Evolutionary conservation across 768 basidiomycete genomes (phyloP), one percentile per base, ranked within the genome.

Genomic region (Boletus sp.): DNA sequence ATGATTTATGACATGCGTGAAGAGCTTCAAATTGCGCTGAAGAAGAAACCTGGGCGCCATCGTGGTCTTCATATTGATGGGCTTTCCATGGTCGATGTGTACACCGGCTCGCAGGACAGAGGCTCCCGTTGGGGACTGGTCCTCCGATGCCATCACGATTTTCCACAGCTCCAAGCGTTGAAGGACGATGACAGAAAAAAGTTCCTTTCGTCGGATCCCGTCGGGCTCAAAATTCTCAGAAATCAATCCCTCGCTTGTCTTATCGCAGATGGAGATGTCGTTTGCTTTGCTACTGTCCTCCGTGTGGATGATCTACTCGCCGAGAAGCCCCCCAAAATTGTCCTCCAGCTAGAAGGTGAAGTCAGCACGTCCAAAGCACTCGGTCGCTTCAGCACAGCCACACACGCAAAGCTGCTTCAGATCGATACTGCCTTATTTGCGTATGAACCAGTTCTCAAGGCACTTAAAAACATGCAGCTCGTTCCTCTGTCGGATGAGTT

Each of bases 351-450:
- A 7, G 78, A 84, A 0, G 83, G 78, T 0, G 71, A 76, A 39
- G 64, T 70, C 12, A 77, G 71, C 39, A 75, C 71, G 1, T 64
- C 66, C n/a, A 76, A 75, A 29, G 66, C 77, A 0, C 73, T 89
- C 3, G 52, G 73, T 12, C 68, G 64, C 30, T 61, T 86, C 37
- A 78, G 77, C 57, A 63, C 56, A 7, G 70, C 71, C 15, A 63
- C 70, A 17, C 52, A 71, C 14, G 59, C 81, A 39, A 71, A 70
- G 14, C 73, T 88, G 18, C 65, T 89, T 37, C 83, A 83, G 55
- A 83, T 87, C 29, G 80, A 89, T 60, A 83, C 82, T 0, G 83
- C 84, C 0, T 55, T 87, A 4, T 89, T 88, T 59, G 74, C 87
- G 0, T 89, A 79, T 50, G 80, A 86, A 61, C 85, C 86, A 0